A percentile compares a stretch with the other conserved stretches of the same genome.
Conservation (phyloP, 2,329 filamentous ascomycete genomes). For the Xylaria sp. region DNA sequence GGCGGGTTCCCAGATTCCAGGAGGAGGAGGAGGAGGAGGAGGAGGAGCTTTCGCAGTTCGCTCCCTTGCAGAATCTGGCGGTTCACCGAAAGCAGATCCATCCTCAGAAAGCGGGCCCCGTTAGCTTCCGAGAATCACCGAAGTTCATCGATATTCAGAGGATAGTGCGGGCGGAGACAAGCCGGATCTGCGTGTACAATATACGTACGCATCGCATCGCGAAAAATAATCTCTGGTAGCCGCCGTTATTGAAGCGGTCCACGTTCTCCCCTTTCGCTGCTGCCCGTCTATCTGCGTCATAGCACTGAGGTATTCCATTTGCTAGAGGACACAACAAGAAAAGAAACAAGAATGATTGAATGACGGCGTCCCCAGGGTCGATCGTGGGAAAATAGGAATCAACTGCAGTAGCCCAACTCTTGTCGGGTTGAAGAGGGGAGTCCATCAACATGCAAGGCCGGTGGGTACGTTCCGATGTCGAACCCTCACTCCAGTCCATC, state of each 20-base stretch:
- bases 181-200: no score
- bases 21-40: no score
- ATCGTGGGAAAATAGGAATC: background rate
- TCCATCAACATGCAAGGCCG: constrained; percentile 4
- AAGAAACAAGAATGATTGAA: no score
- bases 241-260: background rate
- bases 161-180: background rate
- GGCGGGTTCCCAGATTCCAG: background rate
- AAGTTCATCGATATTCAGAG: background rate
- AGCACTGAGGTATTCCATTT: background rate
- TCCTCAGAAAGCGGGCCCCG: background rate
- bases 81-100: background rate
- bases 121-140: background rate
- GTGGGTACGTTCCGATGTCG: constrained; percentile 23
- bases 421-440: background rate
- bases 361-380: background rate
- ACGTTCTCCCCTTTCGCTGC: no score
- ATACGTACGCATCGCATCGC: no score
- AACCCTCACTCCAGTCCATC: no score
- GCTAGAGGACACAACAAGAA: no score
- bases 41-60: no score
- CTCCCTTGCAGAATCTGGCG: background rate
- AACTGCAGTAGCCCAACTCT: background rate
- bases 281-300: background rate
- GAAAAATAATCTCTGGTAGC: background rate